Conservation (phyloP, 2,329 filamentous ascomycete species). For the Diaporthe sp. region DNA sequence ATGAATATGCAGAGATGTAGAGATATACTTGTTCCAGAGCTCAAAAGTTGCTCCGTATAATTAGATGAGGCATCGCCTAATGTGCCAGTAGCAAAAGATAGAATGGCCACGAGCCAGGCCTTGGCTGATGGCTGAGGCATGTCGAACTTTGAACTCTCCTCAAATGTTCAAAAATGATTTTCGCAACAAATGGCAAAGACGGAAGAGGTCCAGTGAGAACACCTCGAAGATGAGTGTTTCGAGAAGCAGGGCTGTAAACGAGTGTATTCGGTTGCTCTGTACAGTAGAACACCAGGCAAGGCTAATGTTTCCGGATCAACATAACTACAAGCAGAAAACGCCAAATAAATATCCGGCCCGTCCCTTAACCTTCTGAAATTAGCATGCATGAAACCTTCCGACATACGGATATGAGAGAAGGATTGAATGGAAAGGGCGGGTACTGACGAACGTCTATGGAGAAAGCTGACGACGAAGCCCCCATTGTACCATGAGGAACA, state of each 20-base stretch:
- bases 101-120: slow-evolving; percentile 4
- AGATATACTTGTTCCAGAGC: slow-evolving; percentile 4
- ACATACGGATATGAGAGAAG: neutral
- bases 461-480: neutral
- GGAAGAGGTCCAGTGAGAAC: neutral
- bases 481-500: neutral
- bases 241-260: neutral
- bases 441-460: neutral
- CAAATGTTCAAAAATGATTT: too few species aligned
- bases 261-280: neutral
- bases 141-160: neutral
- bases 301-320: neutral
- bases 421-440: neutral
- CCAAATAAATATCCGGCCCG: neutral
- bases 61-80: slow-evolving; percentile 1
- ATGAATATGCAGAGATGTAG: neutral
- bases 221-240: neutral
- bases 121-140: slow-evolving; percentile 9
- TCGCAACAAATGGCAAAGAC: too few species aligned
- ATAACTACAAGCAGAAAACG: neutral
- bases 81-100: slow-evolving; percentile 2
- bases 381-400: neutral
- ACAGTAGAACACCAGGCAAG: neutral
- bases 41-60: neutral
- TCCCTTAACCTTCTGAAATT: neutral